Evolutionary conservation across 352 stramenopile species (phyloP).

Genomic region (Pythium dissotocum): DNA sequence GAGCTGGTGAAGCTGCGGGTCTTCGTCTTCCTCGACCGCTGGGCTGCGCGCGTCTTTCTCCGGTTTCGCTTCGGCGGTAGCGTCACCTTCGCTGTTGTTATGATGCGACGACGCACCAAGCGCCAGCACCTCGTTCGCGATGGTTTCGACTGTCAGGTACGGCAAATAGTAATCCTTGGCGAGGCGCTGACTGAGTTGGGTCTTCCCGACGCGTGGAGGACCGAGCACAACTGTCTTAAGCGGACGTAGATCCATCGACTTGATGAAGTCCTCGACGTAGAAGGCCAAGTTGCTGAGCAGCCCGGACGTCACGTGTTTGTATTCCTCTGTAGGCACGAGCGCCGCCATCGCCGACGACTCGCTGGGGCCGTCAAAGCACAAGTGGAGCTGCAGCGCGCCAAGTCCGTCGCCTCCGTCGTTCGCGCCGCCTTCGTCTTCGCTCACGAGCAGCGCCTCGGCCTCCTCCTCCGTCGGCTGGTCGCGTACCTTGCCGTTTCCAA

Average conservation of each 20-base stretch:
- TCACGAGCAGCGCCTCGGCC: slow-evolving; percentile 55
- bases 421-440: slow-evolving; percentile 47
- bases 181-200: slow-evolving; percentile 46
- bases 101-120: slow-evolving; percentile 10
- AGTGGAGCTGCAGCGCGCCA: slow-evolving; percentile 65
- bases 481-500: slow-evolving; percentile 50
- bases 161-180: slow-evolving; percentile 75
- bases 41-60: slow-evolving; percentile 23
- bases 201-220: slow-evolving; percentile 70
- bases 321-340: slow-evolving; percentile 64
- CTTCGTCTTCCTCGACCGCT: slow-evolving; percentile 22
- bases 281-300: slow-evolving; percentile 62
- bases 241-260: slow-evolving; percentile 71
- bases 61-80: slow-evolving; percentile 11
- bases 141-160: slow-evolving; percentile 48
- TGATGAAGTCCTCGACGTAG: slow-evolving; percentile 77
- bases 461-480: slow-evolving; percentile 44
- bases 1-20: slow-evolving; percentile 41
- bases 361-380: slow-evolving; percentile 59
- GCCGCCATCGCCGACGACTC: slow-evolving; percentile 47
- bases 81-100: slow-evolving; percentile 3
- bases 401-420: slow-evolving; percentile 31
- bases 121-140: slow-evolving; percentile 49
- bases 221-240: slow-evolving; percentile 72
- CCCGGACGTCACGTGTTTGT: slow-evolving; percentile 59